Conservation (phyloP, 306 rosid genomes). For the Cyamopsis tetragonoloba region DNA sequence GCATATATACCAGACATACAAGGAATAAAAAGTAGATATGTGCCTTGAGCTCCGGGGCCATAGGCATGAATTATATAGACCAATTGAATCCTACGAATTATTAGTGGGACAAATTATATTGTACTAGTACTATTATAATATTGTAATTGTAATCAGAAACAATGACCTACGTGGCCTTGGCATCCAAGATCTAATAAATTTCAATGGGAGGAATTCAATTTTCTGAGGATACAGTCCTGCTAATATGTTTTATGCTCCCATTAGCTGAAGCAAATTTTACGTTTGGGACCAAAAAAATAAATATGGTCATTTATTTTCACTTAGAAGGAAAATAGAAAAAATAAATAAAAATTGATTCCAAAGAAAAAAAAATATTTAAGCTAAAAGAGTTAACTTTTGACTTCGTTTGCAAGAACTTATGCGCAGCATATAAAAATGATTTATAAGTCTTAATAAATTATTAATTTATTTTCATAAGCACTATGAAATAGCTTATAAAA, state of each 20-base stretch:
- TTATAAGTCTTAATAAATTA: no score
- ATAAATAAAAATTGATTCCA: no score
- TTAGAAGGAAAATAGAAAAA: no score
- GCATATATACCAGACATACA: neutral
- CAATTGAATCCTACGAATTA: neutral
- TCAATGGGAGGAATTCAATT: neutral
- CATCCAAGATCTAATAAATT: neutral
- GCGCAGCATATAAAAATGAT: no score
- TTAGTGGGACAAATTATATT: neutral
- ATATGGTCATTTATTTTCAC: neutral
- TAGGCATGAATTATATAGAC: neutral
- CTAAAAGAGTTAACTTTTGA: no score
- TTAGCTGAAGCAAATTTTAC: neutral
- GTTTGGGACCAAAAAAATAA: neutral
- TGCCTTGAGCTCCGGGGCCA: neutral
- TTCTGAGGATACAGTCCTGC: neutral
- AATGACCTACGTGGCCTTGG: no score
- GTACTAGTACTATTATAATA: no score
- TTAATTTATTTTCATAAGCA: no score
- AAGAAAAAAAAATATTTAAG: neutral
- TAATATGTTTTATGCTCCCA: neutral
- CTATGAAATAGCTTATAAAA: no score
- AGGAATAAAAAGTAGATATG: neutral
- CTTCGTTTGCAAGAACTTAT: no score
- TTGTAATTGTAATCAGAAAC: no score